Conservation (phyloP, 495 filamentous ascomycete genomes). For the Neurospora sp. region DNA sequence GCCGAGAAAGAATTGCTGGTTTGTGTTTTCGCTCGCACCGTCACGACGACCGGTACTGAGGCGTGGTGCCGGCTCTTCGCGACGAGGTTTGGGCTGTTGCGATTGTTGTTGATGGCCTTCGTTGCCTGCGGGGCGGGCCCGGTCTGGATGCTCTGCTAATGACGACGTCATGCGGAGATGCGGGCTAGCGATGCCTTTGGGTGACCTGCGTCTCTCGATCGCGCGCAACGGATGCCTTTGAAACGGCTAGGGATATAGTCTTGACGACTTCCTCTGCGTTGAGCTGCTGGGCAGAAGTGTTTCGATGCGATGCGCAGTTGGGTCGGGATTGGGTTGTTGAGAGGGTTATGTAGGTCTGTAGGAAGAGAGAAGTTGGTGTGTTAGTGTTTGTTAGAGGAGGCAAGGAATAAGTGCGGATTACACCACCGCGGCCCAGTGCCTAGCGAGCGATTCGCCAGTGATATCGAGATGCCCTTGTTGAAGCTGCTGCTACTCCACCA, state of each 20-base stretch:
- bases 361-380: background rate
- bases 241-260: background rate
- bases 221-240: background rate
- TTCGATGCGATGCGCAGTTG: background rate
- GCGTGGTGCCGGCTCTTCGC: background rate
- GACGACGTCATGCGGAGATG: conserved; percentile 29
- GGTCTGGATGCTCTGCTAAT: conserved; percentile 18
- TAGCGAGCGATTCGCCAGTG: background rate
- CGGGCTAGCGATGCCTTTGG: conserved; percentile 3
- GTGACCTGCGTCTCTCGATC: conserved; percentile 5
- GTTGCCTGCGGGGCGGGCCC: conserved; percentile 20
- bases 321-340: background rate
- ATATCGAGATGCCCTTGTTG: background rate
- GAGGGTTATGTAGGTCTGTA: background rate
- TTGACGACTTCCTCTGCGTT: background rate
- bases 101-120: conserved; percentile 3
- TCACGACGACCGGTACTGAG: background rate
- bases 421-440: background rate
- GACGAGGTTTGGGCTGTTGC: background rate
- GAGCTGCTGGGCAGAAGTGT: background rate
- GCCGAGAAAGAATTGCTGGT: conserved; percentile 19
- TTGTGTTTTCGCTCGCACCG: background rate
- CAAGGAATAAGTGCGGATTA: background rate
- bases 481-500: background rate
- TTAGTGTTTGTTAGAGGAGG: background rate